Percentiles rank a stretch among this genome's conserved stretches.
phyloP scores from a whole-genome alignment of 495 filamentous ascomycete species.

The Bryoglossum gracile region DNA sequence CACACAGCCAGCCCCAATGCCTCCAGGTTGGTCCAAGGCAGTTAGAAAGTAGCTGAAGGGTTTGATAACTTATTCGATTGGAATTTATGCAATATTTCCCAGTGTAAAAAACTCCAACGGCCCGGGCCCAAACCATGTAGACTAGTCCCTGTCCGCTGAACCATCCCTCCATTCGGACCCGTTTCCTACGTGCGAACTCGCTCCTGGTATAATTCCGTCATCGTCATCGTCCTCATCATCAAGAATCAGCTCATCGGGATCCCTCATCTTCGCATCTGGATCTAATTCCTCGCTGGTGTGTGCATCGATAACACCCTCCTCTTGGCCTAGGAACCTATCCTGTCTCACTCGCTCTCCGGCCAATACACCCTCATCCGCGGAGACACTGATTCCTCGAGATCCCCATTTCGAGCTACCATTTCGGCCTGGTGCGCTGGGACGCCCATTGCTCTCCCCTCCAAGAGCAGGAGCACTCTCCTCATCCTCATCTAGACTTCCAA shows the following conservation, averaged over 20 bases:
- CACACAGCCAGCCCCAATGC: too few relatives aligned
- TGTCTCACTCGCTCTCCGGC: constrained; percentile 36
- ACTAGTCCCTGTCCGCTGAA: too few relatives aligned
- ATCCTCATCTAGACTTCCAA: constrained; percentile 27
- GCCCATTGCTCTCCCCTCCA: constrained; percentile 20
- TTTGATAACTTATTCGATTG: too few relatives aligned
- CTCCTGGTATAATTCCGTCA: constrained; percentile 10
- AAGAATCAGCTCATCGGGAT: constrained; percentile 48
- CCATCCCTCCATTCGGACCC: constrained; percentile 22
- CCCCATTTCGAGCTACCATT: constrained; percentile 55
- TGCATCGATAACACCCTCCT: constrained; percentile 20
- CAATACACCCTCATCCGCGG: constrained; percentile 67
- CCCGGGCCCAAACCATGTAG: too few relatives aligned
- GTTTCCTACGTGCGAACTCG: constrained; percentile 8
- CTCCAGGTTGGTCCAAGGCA: too few relatives aligned
- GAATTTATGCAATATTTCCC: too few relatives aligned
- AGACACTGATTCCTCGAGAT: constrained; percentile 67
- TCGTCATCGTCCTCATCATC: constrained; percentile 42
- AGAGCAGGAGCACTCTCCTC: constrained; percentile 45
- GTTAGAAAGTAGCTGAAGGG: too few relatives aligned
- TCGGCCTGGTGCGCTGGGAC: constrained; percentile 9
- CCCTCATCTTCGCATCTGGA: constrained; percentile 49
- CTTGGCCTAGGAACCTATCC: constrained; percentile 12
- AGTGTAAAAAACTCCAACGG: too few relatives aligned
- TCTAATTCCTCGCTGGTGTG: constrained; percentile 25